Evolutionary conservation across 2,329 filamentous ascomycete genomes (phyloP), one percentile per base, ranked within the genome.

Genomic region (Colletotrichum cereale): DNA sequence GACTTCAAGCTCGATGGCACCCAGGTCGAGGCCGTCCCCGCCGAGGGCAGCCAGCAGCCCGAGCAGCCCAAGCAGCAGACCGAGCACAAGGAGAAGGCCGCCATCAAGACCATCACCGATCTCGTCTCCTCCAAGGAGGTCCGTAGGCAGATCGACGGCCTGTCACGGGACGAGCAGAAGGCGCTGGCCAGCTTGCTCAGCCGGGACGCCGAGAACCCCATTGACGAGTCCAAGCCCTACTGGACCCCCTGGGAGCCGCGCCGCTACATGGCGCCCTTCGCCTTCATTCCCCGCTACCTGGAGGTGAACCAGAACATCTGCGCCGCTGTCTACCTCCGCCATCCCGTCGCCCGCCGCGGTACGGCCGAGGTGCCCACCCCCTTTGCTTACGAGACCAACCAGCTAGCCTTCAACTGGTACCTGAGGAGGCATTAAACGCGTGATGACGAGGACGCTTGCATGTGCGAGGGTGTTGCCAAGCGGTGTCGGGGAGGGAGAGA

Each of bases 251-350:
- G 96, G 96, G 84, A 88, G 74, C 96, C 96, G 16, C 88, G 95
- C 67, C 88, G 92, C 63, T 98, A 89, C 82, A 97, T 99, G 93
- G 87, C 89, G 62, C 91, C 95, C 0, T 99, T 99, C 82, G 95
- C 95, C 31, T 98, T 97, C 82, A 95, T 99, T 75, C 96, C 96
- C 14, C 87, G 93, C 65, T 99, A 98, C 82, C 89, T 99, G 72
- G 97, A 99, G 84, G 96, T 99, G 76, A 98, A 98, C 86, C 96
- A 97, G 82, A 97, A 95, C 79, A 93, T 98, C 77, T 99, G 96
- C 83, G 92, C 95, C 1, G 96, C 96, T 14, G 95, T 99, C 50
- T 99, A 99, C 81, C 84, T 99, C 73, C 89, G 96, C 69, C 96
- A 99, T 84, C 96, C 96, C 0, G 96, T 98, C 53, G 96, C 94